Percentiles rank a stretch among this genome's conserved stretches.
These are phyloP conservation scores for Pyrenula massariospora DNA, from an alignment of 495 filamentous ascomycete genomes.

Conservation along the genomic window DNA sequence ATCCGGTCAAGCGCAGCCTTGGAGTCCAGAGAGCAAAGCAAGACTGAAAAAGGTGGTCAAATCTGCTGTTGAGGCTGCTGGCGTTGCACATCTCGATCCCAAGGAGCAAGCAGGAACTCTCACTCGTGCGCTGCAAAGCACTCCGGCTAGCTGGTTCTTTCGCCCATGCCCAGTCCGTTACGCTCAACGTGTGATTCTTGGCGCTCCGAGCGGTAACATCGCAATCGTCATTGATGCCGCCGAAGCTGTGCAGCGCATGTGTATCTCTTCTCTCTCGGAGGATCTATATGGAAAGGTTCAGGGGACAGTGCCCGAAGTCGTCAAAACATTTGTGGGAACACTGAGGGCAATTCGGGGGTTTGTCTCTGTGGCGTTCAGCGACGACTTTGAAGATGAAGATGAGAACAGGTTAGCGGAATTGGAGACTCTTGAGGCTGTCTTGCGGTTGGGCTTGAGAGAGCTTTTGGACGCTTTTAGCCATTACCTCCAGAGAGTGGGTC, in stretches of 20 bases:
- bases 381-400: slow-evolving; percentile 26
- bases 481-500: slow-evolving; percentile 52
- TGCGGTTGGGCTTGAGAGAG: slow-evolving; percentile 47
- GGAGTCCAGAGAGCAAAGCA: slow-evolving; percentile 4
- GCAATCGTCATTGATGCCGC: slow-evolving; percentile 58
- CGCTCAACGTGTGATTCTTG: slow-evolving; percentile 51
- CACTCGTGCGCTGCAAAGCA: slow-evolving; percentile 20
- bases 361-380: slow-evolving; percentile 27
- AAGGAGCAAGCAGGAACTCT: slow-evolving; percentile 17
- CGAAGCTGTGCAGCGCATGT: slow-evolving; percentile 54
- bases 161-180: slow-evolving; percentile 55
- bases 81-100: slow-evolving; percentile 9
- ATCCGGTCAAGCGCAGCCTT: slow-evolving; percentile 39
- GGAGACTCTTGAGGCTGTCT: slow-evolving; percentile 42
- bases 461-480: slow-evolving; percentile 58
- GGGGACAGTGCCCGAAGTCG: slow-evolving; percentile 57
- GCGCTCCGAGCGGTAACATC: slow-evolving; percentile 52
- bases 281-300: slow-evolving; percentile 84
- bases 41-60: neutral
- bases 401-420: slow-evolving; percentile 42
- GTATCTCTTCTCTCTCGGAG: slow-evolving; percentile 63
- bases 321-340: slow-evolving; percentile 57
- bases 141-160: slow-evolving; percentile 56
- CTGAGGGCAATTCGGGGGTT: slow-evolving; percentile 62
- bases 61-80: slow-evolving; percentile 19